Evolutionary conservation across 805 yeast genomes (phyloP), one percentile per base, ranked within the genome.

Genomic region (Candida taoyuanica): DNA sequence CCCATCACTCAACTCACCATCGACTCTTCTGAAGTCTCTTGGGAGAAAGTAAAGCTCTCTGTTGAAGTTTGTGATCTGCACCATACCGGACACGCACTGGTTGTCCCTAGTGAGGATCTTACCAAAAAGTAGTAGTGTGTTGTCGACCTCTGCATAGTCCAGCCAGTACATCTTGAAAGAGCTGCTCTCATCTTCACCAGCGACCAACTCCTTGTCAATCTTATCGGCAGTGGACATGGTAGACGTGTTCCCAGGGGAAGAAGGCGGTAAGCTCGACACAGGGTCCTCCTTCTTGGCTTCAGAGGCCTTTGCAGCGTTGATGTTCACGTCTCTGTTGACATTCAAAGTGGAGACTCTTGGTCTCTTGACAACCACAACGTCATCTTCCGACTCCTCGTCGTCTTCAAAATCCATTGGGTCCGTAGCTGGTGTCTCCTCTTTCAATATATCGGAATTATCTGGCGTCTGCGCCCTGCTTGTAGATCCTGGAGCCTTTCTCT

Each of bases 31-130:
- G n/a, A 65, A 68, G 7, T 65, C 68, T 49, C 85, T 68, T 20
- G 98, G 96, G 43, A 89, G 67, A 51, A 89, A 81, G 59, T 68
- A 89, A 16, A 93, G 60, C 49, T 85, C 88, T 48, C 91, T 75
- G 44, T 67, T 62, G 36, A 89, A 58, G 5, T 83, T 85, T 42
- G 73, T 75, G 12, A 93, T 64, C 55, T 86, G 93, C 20, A 86
- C 76, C 69, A 85, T 74, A 34, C 84, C 81, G 3, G 95, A 85
- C 4, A 81, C 83, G 18, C 74, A 58, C 8, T 69, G 64, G 4
- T 79, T 76, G 33, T 77, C 78, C 7, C 64, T 64, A 4, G 88
- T 69, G 40, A 72, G 69, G 11, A 83, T 72, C 55, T 88, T 87
- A 37, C 98, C 98, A 58, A 84, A 91, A 8, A 93, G 67, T 15